Evolutionary conservation across 1,284 basidiomycete species (phyloP), one percentile per base, ranked within the genome.

Genomic region (Ganoderma resinaceum): DNA sequence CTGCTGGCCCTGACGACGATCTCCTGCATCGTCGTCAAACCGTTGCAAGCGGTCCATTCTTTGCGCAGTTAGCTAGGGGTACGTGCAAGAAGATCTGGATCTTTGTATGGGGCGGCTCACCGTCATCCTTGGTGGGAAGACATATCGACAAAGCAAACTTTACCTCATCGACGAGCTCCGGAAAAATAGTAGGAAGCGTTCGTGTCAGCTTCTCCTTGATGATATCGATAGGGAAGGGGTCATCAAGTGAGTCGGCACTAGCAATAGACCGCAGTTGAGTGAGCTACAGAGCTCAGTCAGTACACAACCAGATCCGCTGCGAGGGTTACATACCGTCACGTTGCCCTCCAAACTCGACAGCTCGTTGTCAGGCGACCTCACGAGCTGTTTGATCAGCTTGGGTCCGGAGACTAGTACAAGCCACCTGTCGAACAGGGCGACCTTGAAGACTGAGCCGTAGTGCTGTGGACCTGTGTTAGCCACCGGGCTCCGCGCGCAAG

Each of bases 331-430:
- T 31, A 62, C 61, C 31, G 20, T 37, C 1, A 18, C 73, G 64
- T 4, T 73, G 35, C 1, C 80, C 81, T 26, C 78, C 78, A 0
- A 64, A 16, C 49, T 80, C 76, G 1, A 85, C 12, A 86, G 67
- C 1, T 73, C 67, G 18, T 81, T 77, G 31, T 83, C 80, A 3
- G 80, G 77, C 0, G 77, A 76, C 66, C 77, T 78, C 42, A 77
- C 75, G 8, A 82, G 46, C 16, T 80, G 79, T n/a, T 83, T 81
- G 18, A 82, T 72, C 23, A 79, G 69, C 57, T 78, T 68, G 12
- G 72, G 60, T 3, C 79, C 77, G 14, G 76, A 70, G 0, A 80
- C 75, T 6, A 82, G 65, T 9, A 85, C 77, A 16, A 73, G 70
- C 82, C 82, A 82, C 11, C 68, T 64, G 38, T 72, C 69, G 20